Evolutionary conservation across 1,284 basidiomycete species (phyloP).

Genomic region (Marasmius oreades): DNA sequence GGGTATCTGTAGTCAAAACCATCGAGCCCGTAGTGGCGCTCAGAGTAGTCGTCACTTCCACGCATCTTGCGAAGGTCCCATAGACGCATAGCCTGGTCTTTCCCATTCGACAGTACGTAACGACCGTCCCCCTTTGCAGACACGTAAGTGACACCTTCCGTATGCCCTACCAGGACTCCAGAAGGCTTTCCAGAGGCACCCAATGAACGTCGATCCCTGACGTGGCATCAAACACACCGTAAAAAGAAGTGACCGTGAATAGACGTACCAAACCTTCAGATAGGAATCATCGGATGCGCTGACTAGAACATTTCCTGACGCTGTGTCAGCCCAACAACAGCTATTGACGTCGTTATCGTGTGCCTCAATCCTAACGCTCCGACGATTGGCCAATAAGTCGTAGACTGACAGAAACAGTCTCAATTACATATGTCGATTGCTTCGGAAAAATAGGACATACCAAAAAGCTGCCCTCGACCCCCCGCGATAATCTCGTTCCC

Average conservation of each 20-base stretch:
- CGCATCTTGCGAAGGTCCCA: conserved; percentile 97
- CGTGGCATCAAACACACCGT: conserved; percentile 3
- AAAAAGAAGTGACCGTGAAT: background rate
- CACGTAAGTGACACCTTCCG: conserved; percentile 90
- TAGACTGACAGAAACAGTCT: no score
- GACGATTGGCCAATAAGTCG: conserved; percentile 78
- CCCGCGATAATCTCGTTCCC: conserved; percentile 88
- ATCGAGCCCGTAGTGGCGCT: conserved; percentile 53
- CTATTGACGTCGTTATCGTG: conserved; percentile 94
- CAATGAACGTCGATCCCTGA: conserved; percentile 89
- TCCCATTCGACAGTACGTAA: conserved; percentile 96
- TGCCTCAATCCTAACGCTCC: conserved; percentile 81
- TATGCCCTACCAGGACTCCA: conserved; percentile 92
- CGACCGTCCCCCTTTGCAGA: conserved; percentile 91
- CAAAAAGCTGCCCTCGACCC: conserved; percentile 74
- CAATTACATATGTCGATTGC: background rate
- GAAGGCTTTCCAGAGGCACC: conserved; percentile 79
- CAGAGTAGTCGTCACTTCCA: conserved; percentile 65
- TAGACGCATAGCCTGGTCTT: conserved; percentile 89
- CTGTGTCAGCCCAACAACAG: conserved; percentile 92
- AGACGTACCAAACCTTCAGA: conserved; percentile 87
- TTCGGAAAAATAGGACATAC: conserved; percentile 32
- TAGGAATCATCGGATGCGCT: conserved; percentile 94
- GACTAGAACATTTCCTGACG: conserved; percentile 89
- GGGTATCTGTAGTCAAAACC: conserved; percentile 82